These are phyloP conservation scores for Massospora cicadina DNA, from an alignment of 371 early-diverging fungal genomes.

Conservation along the genomic window DNA sequence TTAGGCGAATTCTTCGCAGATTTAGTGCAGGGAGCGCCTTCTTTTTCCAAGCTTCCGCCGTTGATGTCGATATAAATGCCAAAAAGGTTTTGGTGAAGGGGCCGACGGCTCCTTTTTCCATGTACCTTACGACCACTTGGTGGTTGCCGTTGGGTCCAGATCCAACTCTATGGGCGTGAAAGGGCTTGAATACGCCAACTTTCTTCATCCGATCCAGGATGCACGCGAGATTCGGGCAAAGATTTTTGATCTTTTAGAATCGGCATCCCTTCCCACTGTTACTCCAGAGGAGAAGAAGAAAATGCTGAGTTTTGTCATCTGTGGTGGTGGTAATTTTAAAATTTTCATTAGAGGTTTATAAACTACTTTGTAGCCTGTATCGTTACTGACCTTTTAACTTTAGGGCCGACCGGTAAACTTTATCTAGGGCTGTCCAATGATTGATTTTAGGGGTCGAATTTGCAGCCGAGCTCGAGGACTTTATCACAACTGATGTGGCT, in stretches of 20 bases:
- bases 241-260: slow-evolving; percentile 61
- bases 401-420: slow-evolving; percentile 14
- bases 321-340: slow-evolving; percentile 47
- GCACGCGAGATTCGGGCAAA: slow-evolving; percentile 46
- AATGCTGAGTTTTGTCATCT: slow-evolving; percentile 67
- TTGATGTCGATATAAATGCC: slow-evolving; percentile 44
- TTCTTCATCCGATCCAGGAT: slow-evolving; percentile 51
- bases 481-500: slow-evolving; percentile 60
- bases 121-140: slow-evolving; percentile 54
- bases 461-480: slow-evolving; percentile 69
- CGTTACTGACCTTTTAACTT: background rate
- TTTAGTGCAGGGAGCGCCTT: slow-evolving; percentile 15
- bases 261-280: slow-evolving; percentile 56
- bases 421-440: background rate
- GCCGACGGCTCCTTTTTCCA: slow-evolving; percentile 26
- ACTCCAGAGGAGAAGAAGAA: slow-evolving; percentile 52
- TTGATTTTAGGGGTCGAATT: slow-evolving; percentile 46
- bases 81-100: slow-evolving; percentile 33
- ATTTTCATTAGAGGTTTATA: background rate
- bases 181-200: slow-evolving; percentile 51
- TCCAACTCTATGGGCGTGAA: slow-evolving; percentile 61
- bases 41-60: slow-evolving; percentile 38
- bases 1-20: slow-evolving; percentile 34
- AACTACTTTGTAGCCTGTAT: background rate
- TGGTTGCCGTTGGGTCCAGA: slow-evolving; percentile 66